phyloP scores from a whole-genome alignment of 2,329 filamentous ascomycete species.

The Monilinia fructicola region DNA sequence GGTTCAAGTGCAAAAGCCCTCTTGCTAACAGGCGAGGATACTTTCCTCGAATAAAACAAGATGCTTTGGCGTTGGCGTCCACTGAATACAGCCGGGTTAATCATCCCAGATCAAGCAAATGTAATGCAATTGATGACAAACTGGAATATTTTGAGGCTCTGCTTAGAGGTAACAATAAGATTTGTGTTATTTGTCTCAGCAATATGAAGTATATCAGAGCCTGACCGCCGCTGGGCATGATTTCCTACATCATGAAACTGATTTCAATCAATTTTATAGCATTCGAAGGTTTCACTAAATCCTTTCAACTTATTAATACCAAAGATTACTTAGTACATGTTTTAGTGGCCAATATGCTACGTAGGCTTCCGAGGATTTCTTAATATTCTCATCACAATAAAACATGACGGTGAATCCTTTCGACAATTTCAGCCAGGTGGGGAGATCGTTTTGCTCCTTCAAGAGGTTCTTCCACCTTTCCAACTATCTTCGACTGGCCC shows the following conservation, averaged over 20 bases:
- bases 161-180: neutral
- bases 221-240: neutral
- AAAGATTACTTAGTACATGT: neutral
- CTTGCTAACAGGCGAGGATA: neutral
- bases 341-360: neutral
- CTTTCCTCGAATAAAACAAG: neutral
- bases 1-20: neutral
- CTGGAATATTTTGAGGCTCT: constrained; percentile 5
- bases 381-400: neutral
- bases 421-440: neutral
- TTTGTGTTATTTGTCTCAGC: neutral
- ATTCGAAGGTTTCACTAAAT: neutral
- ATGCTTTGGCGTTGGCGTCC: constrained; percentile 7
- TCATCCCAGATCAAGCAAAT: constrained; percentile 1
- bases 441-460: neutral
- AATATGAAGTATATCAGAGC: neutral
- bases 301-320: neutral
- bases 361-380: no score
- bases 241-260: neutral
- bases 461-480: neutral
- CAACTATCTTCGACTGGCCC: neutral
- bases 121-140: neutral
- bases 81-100: neutral
- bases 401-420: constrained; percentile 3
- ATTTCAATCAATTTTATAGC: neutral